Evolutionary conservation across 129 eudicot species (phyloP), one percentile per base, ranked within the genome.

Genomic region (Flaveria bidentis): DNA sequence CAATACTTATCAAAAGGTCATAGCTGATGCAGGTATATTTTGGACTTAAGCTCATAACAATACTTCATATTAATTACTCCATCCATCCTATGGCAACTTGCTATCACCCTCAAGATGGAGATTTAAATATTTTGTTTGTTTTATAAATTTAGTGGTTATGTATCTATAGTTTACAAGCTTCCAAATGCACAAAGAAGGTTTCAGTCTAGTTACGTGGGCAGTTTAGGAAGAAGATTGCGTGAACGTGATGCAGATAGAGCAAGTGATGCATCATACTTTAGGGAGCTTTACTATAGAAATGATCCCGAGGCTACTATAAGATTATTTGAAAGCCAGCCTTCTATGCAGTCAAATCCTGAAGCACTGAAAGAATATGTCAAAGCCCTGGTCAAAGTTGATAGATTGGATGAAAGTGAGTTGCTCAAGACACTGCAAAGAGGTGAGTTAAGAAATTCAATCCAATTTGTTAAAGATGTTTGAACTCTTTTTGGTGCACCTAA

Each of bases 301-400:
- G 97, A 91, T 61, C 96, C 98, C 0, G 97, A 91, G 51, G 84
- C 90, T 66, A 87, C 91, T 52, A 94, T 94, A 68, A 87, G 93
- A 81, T 61, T 84, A 55, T 94, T 94, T 79, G 98, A 94, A 84
- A 86, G 81, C 68, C 88, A 91, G 58, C 93, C 98, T 86, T 78
- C 96, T 15, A 36, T 94, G 78, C 98, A 89, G 73, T 67, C 85
- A 30, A 87, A 83, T 57, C 86, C 97, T 44, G 62, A 93, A 49
- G 98, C 98, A 73, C 80, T 94, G 68, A 82, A 90, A 41, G 98
- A 94, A 78, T 94, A 94, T 76, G 96, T 94, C 78, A 94, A 86
- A 82, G 98, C 97, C 15, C 65, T 94, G 78, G 92, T 94, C 76
- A 87, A 88, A 87, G 90, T 86, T 82, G 93, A 89, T 83, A 80